Conservation (phyloP, 2,329 filamentous ascomycete species). For the Claviceps paspali region DNA sequence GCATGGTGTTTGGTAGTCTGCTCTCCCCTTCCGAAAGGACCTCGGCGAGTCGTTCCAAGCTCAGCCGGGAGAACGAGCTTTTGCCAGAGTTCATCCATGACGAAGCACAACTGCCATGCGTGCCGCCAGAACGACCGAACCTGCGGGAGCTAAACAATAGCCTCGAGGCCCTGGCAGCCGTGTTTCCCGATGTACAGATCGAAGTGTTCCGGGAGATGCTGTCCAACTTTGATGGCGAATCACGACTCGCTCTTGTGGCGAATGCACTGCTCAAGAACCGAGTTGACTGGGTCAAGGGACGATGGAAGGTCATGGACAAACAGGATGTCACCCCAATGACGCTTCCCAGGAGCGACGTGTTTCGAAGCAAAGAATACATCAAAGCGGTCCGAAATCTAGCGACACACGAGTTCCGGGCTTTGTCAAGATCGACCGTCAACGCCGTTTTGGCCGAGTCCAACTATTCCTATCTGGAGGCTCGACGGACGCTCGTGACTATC, state of each 20-base stretch:
- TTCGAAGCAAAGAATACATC: conserved; percentile 52
- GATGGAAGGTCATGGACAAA: conserved; percentile 36
- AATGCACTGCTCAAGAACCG: conserved; percentile 62
- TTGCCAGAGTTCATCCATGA: conserved; percentile 37
- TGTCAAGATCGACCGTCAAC: conserved; percentile 59
- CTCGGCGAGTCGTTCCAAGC: conserved; percentile 17
- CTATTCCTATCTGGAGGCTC: conserved; percentile 59
- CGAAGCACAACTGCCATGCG: conserved; percentile 34
- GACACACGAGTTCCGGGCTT: conserved; percentile 59
- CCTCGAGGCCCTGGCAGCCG: conserved; percentile 50
- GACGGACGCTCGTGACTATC: conserved; percentile 52
- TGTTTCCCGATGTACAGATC: conserved; percentile 69
- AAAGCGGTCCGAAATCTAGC: conserved; percentile 52
- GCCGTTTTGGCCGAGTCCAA: conserved; percentile 71
- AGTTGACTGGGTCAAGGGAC: conserved; percentile 53
- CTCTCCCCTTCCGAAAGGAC: conserved; percentile 27
- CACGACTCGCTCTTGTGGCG: conserved; percentile 59
- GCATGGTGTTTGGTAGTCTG: conserved; percentile 35
- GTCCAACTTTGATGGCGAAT: conserved; percentile 57
- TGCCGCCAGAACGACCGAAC: conserved; percentile 39
- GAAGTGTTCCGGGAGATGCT: conserved; percentile 77
- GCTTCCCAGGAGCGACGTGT: conserved; percentile 47
- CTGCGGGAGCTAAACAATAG: conserved; percentile 55
- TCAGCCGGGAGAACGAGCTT: conserved; percentile 14
- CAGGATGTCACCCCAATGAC: conserved; percentile 16